phyloP scores from a whole-genome alignment of 768 basidiomycete species.

The Lepiota venenata region DNA sequence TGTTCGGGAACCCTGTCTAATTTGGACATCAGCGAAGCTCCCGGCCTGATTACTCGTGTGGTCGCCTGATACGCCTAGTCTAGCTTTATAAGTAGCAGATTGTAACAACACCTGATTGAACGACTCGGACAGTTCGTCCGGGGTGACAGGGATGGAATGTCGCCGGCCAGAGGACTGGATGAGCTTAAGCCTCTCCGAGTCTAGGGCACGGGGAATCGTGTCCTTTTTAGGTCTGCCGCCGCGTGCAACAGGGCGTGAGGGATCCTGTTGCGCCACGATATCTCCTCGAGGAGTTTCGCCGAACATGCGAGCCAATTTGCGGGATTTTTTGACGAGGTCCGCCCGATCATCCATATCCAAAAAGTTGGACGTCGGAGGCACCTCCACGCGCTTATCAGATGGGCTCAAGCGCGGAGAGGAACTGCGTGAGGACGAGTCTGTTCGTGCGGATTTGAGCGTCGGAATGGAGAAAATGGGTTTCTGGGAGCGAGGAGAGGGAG shows the following conservation, averaged over 20 bases:
- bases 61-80: conserved; percentile 12
- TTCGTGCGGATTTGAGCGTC: conserved; percentile 18
- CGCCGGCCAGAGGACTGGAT: conserved; percentile 27
- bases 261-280: conserved; percentile 29
- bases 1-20: conserved; percentile 29
- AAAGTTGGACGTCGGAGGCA: conserved; percentile 67
- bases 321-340: conserved; percentile 67
- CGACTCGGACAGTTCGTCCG: conserved; percentile 34
- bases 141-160: conserved; percentile 53
- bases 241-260: conserved; percentile 7
- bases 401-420: conserved; percentile 12
- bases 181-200: background rate
- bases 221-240: background rate
- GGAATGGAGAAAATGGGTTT: conserved; percentile 43
- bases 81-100: conserved; percentile 16
- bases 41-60: conserved; percentile 17
- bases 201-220: conserved; percentile 15
- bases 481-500: conserved; percentile 40
- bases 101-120: conserved; percentile 13
- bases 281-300: conserved; percentile 60
- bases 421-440: conserved; percentile 17
- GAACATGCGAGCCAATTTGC: conserved; percentile 80
- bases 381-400: conserved; percentile 15
- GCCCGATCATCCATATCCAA: conserved; percentile 64
- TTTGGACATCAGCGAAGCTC: conserved; percentile 13